Conservation (phyloP, 805 yeast species). For the Wickerhamiella cacticola region DNA sequence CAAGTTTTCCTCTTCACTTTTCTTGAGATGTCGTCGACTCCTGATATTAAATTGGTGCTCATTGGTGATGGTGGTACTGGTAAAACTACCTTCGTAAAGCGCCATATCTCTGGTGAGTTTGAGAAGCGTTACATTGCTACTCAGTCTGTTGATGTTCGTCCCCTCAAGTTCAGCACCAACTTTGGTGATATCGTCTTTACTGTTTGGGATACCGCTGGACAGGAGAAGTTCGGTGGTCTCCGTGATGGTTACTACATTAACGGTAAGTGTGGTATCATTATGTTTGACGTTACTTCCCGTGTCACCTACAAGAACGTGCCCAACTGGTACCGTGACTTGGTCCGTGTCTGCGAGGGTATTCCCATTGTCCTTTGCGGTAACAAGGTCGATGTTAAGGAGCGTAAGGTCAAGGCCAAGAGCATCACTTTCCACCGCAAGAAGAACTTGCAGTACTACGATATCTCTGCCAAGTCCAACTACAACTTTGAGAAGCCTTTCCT, state of each 20-base stretch:
- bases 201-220: conserved; percentile 99
- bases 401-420: conserved; percentile 99
- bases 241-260: conserved; percentile 99
- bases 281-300: conserved; percentile 99
- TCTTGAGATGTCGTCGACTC: conserved; percentile 33
- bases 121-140: conserved; percentile 99
- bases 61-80: conserved; percentile 99
- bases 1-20: background rate
- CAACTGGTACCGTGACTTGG: conserved; percentile 99
- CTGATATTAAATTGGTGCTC: conserved; percentile 94
- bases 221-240: conserved; percentile 98
- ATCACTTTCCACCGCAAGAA: conserved; percentile 99
- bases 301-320: conserved; percentile 99
- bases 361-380: conserved; percentile 99
- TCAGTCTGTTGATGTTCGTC: conserved; percentile 98
- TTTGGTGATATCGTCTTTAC: conserved; percentile 97
- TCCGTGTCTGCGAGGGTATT: conserved; percentile 98
- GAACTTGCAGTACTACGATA: conserved; percentile 98
- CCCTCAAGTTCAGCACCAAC: conserved; percentile 95
- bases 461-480: conserved; percentile 98
- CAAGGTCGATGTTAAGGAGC: conserved; percentile 99
- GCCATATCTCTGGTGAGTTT: conserved; percentile 97
- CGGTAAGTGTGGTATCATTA: conserved; percentile 99
- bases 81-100: conserved; percentile 98
- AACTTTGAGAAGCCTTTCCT: conserved; percentile 99